These are phyloP conservation scores for Hyphodiscus hymeniophilus DNA, from an alignment of 495 filamentous ascomycete genomes.

Conservation along the genomic window DNA sequence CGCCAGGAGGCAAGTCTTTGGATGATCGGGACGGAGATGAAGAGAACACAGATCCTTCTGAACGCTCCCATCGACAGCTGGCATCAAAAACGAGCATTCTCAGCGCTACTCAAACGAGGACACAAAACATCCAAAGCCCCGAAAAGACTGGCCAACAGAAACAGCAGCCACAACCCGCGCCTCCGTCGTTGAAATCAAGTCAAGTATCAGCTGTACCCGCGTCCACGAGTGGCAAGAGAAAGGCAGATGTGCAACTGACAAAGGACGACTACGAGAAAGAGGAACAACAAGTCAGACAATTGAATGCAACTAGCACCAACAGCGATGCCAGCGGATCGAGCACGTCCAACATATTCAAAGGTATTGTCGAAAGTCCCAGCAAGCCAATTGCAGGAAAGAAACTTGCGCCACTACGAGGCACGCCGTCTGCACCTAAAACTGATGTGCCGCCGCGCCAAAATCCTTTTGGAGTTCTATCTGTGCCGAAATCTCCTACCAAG, in stretches of 20 bases:
- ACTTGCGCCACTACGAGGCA: conserved; percentile 5
- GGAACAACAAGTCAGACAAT: not conserved
- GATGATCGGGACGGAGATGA: too few species aligned
- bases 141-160: not conserved
- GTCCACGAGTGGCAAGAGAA: conserved; percentile 21
- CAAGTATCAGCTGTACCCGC: too few species aligned
- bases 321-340: conserved; percentile 19
- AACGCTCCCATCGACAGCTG: too few species aligned
- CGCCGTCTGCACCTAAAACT: not conserved
- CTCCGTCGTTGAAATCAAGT: too few species aligned
- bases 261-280: conserved; percentile 9
- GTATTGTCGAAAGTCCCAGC: conserved; percentile 19
- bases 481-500: conserved; percentile 21
- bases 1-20: too few species aligned
- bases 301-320: conserved; percentile 18
- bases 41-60: too few species aligned
- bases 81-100: too few species aligned
- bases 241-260: conserved; percentile 22
- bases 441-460: conserved; percentile 12
- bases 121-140: not conserved
- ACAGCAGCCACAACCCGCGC: not conserved
- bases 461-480: conserved; percentile 12
- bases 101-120: too few species aligned
- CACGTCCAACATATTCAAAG: conserved; percentile 32
- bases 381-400: not conserved